These are phyloP conservation scores for Nicotiana paniculata DNA, from an alignment of 257 asterid species.

Conservation along the genomic window DNA sequence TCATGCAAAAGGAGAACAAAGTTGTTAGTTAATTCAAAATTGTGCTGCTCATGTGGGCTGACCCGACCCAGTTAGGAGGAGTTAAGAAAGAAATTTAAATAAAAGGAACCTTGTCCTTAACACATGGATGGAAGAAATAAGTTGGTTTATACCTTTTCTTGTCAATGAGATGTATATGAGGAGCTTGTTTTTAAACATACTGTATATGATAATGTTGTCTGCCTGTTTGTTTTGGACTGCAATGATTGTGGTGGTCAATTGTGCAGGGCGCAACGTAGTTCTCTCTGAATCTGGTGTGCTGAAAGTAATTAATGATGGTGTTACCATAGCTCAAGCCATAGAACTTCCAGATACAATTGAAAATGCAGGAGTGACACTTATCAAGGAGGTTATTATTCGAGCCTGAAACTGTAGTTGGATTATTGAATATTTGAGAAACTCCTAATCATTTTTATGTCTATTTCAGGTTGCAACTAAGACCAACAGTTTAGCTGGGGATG, in stretches of 20 bases:
- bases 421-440: background rate
- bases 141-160: background rate
- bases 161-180: background rate
- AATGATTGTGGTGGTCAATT: background rate
- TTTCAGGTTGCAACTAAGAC: constrained; percentile 80
- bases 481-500: constrained; percentile 84
- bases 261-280: constrained; percentile 78
- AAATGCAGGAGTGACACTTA: constrained; percentile 71
- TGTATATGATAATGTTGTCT: background rate
- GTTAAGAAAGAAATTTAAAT: background rate
- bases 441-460: background rate
- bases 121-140: background rate
- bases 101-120: background rate
- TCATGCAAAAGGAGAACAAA: background rate
- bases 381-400: constrained; percentile 59
- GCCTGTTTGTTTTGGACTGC: background rate
- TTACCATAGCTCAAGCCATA: constrained; percentile 83
- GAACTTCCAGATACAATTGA: constrained; percentile 90
- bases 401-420: background rate
- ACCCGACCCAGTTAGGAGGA: background rate
- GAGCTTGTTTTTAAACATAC: background rate
- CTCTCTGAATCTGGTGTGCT: constrained; percentile 57
- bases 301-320: constrained; percentile 90
- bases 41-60: background rate
- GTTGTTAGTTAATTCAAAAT: background rate